Conservation (phyloP, 208 protist species). For the Spongospora subterranea region DNA sequence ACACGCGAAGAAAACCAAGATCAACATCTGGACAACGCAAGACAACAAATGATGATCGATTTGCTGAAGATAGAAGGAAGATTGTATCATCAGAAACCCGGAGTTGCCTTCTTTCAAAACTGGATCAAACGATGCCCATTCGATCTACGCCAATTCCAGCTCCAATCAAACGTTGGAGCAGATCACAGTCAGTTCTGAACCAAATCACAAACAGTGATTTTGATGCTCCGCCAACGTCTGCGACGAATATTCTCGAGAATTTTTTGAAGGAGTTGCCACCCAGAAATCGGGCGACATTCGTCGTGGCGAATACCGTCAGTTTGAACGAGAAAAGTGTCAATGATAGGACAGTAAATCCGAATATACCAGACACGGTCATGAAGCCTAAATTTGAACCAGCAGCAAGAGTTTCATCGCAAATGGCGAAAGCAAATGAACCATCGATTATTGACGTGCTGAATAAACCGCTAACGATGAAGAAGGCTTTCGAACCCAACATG, state of each 20-base stretch:
- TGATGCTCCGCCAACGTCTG: neutral
- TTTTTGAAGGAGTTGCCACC: neutral
- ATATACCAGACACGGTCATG: neutral
- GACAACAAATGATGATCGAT: neutral
- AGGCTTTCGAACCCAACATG: too few relatives aligned
- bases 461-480: neutral
- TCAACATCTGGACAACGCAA: neutral
- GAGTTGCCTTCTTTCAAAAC: neutral
- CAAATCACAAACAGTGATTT: neutral
- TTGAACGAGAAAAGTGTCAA: too few relatives aligned
- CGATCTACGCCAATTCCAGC: neutral
- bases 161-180: neutral
- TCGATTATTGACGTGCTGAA: neutral
- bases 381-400: neutral
- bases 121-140: neutral
- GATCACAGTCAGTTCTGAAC: constrained; percentile 26
- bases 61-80: neutral
- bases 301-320: neutral
- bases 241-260: neutral
- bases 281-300: neutral
- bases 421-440: neutral
- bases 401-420: neutral
- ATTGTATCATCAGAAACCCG: neutral
- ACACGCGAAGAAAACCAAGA: neutral
- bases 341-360: neutral